phyloP scores from a whole-genome alignment of 805 yeast genomes.

The Lipomyces mesembrius region DNA sequence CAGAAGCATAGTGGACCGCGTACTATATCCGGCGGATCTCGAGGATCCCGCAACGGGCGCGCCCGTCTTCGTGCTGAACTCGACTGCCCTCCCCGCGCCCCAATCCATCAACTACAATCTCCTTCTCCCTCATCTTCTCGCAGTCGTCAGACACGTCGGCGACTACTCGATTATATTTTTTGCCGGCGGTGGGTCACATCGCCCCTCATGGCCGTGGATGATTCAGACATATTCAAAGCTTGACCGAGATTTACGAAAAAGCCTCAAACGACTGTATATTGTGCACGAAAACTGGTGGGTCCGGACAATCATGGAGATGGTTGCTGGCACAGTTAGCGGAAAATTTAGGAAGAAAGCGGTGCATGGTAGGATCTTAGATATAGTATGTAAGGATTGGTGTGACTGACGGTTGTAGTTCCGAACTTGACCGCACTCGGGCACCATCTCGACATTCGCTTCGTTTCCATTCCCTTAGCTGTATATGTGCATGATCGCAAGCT shows the following conservation, averaged over 20 bases:
- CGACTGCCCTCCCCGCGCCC: constrained; percentile 74
- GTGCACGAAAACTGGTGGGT: constrained; percentile 93
- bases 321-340: constrained; percentile 63
- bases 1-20: constrained; percentile 24
- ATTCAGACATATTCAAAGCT: constrained; percentile 61
- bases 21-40: constrained; percentile 52
- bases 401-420: constrained; percentile 19
- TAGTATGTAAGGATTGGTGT: background rate
- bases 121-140: constrained; percentile 61
- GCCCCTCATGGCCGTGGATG: constrained; percentile 73
- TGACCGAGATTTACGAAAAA: constrained; percentile 58
- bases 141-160: constrained; percentile 58
- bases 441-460: constrained; percentile 70
- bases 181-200: constrained; percentile 74
- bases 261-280: constrained; percentile 66
- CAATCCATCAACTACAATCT: constrained; percentile 53
- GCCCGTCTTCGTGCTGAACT: constrained; percentile 82
- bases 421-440: constrained; percentile 59
- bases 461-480: constrained; percentile 76
- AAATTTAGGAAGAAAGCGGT: constrained; percentile 52
- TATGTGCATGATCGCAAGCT: constrained; percentile 68
- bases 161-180: constrained; percentile 74
- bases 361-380: constrained; percentile 50
- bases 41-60: constrained; percentile 67
- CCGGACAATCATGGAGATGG: constrained; percentile 72